Evolutionary conservation across 768 basidiomycete genomes (phyloP), one percentile per base, ranked within the genome.

Genomic region (Megacollybia marginata): DNA sequence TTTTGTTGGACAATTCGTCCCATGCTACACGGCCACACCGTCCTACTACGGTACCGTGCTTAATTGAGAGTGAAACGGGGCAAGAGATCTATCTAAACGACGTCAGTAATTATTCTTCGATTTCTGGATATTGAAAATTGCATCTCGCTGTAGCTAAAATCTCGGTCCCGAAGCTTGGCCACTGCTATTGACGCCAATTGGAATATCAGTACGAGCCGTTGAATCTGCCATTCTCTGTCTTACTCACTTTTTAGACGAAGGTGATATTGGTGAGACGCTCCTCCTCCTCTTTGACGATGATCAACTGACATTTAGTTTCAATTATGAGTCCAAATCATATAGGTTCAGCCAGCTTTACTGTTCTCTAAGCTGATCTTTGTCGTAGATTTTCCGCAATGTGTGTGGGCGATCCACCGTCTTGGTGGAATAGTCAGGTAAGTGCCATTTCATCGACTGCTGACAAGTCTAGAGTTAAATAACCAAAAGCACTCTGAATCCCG

Each of bases 271-370:
- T 73, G 50, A 5, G 69, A 58, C 11, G 16, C 35, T 35, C n/a
- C n/a, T n/a, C n/a, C n/a, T 28, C 20, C 20, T 28, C 43, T 36
- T 19, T 34, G 34, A 20, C 33, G 10, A 2, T 8, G 31, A 2
- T 18, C n/a, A 33, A 33, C 35, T 11, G 13, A n/a, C 16, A 18
- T 19, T 42, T 35, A 73, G 74, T 71, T 35, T 65, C 70, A 34
- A 56, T 75, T 31, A 72, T 65, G 54, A 68, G 69, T 36, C 69
- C 68, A 6, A 75, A 75, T 52, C 69, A 74, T 50, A 60, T 75
- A 16, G 73, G 74, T 74, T 33, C 23, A 28, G 23, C 23, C 23
- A 28, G 23, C 23, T 28, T 28, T 6, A 28, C 23, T 28, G 23
- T 3, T 28, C 23, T 28, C 23, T 6, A 28, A 28, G 23, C 23